phyloP scores from a whole-genome alignment of 305 asterid species.

The Solanum hybrid region DNA sequence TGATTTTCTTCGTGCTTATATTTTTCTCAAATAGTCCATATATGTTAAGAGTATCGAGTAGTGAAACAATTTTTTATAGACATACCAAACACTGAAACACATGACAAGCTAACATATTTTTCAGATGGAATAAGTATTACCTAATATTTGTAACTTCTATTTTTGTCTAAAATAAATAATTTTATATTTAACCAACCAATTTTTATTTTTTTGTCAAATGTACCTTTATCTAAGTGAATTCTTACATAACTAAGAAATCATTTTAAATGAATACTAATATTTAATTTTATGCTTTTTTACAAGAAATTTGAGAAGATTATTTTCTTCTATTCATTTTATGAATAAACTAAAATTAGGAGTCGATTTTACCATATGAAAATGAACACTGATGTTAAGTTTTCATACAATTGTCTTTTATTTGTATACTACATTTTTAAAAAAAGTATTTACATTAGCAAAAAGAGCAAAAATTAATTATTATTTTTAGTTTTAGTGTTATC shows the following conservation, averaged over 20 bases:
- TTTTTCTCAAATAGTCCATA: background rate
- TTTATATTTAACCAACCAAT: too few relatives aligned
- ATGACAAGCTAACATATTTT: too few relatives aligned
- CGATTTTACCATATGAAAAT: background rate
- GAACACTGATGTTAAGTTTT: background rate
- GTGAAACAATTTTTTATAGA: background rate
- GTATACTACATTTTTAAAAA: background rate
- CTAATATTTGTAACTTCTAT: background rate
- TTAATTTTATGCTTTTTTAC: too few relatives aligned
- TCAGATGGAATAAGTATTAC: too few relatives aligned
- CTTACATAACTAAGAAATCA: background rate
- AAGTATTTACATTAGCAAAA: background rate
- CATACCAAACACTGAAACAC: background rate
- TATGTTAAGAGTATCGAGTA: background rate
- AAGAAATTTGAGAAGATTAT: too few relatives aligned
- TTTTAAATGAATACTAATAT: background rate
- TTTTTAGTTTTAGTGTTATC: background rate
- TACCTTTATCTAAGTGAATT: too few relatives aligned
- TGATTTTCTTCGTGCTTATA: background rate
- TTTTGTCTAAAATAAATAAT: too few relatives aligned
- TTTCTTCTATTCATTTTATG: too few relatives aligned
- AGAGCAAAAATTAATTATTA: too few relatives aligned
- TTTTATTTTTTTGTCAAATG: too few relatives aligned
- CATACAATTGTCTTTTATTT: background rate
- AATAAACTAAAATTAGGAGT: background rate